Conservation (phyloP, 306 rosid genomes). For the Castanea crenata region DNA sequence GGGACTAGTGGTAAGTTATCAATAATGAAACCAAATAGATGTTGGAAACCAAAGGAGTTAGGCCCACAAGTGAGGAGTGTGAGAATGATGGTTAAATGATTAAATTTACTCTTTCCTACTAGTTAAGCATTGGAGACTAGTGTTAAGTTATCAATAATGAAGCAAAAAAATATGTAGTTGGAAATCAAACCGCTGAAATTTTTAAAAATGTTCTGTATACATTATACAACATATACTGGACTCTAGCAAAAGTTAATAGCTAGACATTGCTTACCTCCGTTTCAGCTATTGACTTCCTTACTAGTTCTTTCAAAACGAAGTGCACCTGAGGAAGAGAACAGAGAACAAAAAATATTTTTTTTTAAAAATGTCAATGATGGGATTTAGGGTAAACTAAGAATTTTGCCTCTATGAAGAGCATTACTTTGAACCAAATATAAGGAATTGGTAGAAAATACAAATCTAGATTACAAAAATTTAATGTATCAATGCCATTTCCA, state of each 20-base stretch:
- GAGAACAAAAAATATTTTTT: background rate
- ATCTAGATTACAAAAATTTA: background rate
- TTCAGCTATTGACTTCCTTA: conserved; percentile 88
- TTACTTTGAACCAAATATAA: background rate
- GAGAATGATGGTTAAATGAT: no score
- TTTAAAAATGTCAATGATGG: background rate
- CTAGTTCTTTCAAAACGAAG: conserved; percentile 91
- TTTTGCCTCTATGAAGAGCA: background rate
- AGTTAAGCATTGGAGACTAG: no score
- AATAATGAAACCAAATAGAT: background rate
- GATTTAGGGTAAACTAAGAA: background rate
- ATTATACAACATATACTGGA: background rate
- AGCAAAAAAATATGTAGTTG: no score
- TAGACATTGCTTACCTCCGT: conserved; percentile 60
- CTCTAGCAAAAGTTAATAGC: background rate
- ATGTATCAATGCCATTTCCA: background rate
- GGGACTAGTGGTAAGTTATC: no score
- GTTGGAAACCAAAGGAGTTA: background rate
- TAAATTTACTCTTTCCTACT: no score
- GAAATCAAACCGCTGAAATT: no score
- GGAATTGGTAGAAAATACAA: background rate
- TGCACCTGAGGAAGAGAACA: conserved; percentile 66
- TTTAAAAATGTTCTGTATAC: no score
- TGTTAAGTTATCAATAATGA: no score
- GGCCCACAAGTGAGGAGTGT: no score